These are phyloP conservation scores for Suhomyces coccinellae DNA, from an alignment of 1,139 yeast genomes.

Conservation along the genomic window DNA sequence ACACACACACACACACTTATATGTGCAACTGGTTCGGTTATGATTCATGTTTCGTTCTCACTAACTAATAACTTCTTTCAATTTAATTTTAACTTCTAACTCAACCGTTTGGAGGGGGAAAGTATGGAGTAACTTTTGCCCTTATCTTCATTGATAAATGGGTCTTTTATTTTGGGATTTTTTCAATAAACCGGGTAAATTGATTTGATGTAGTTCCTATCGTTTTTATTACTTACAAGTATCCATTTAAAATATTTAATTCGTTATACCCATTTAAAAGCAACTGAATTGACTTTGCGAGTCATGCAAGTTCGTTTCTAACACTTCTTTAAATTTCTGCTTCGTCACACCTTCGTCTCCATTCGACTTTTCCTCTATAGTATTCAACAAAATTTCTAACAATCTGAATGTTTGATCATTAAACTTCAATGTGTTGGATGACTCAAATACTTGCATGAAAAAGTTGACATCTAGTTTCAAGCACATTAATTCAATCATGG, in stretches of 20 bases:
- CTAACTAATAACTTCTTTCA: not conserved
- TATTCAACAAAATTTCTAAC: conserved; percentile 35
- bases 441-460: conserved; percentile 43
- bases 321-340: conserved; percentile 30
- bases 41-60: not conserved
- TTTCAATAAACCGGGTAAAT: conserved; percentile 2
- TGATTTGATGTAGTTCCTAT: not conserved
- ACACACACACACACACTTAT: conserved; percentile 5
- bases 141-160: not conserved
- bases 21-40: not conserved
- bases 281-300: conserved; percentile 37
- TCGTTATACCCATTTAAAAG: conserved; percentile 11
- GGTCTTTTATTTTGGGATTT: conserved; percentile 1
- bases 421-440: conserved; percentile 34
- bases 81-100: not conserved
- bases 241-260: not conserved
- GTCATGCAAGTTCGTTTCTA: conserved; percentile 32
- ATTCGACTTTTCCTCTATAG: conserved; percentile 30
- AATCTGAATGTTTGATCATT: conserved; percentile 40
- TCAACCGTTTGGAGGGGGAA: conserved; percentile 14
- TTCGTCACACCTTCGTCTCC: conserved; percentile 23
- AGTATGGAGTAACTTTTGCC: conserved; percentile 12
- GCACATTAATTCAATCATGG: conserved; percentile 24
- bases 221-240: too few species aligned
- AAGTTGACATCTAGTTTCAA: conserved; percentile 42